Evolutionary conservation across 805 yeast genomes (phyloP), one percentile per base, ranked within the genome.

Genomic region (Candida tammaniensis): DNA sequence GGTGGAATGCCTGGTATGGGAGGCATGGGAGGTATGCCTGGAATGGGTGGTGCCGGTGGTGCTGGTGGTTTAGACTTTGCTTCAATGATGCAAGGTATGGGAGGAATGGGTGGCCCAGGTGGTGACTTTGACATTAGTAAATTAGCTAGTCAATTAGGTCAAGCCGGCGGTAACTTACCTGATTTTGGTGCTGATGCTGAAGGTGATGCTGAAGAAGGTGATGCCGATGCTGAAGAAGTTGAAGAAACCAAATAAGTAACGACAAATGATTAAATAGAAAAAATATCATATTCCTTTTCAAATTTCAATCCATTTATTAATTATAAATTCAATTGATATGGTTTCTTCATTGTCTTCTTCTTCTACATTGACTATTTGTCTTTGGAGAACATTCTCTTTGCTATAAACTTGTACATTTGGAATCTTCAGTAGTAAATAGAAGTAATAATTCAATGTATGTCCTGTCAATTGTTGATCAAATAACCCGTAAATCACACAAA

Each of bases 131-230:
- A 67, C 42, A 58, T 67, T 40, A 52, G 53, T 25, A 35, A 51
- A 17, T 57, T 62, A 46, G 70, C 72, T 24, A 61, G 68, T 41
- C 71, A 66, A 56, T 63, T 66, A 52, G 71, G 70, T 27, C 61
- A 61, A 44, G 64, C 64, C 24, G n/a, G n/a, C n/a, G 62, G 61
- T 33, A 63, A 55, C 33, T 52, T 46, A 13, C 43, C 42, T 4
- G 61, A 37, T 26, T 55, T 41, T 13, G 59, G 39, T 9, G 59
- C 44, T 9, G 61, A 53, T 20, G 55, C 29, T n/a, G 59, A 43
- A 21, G 58, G 41, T 13, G 55, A 33, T n/a, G 54, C 37, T 24
- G 52, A 35, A 25, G 31, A 27, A 18, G 31, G 22, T 29, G 59
- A 47, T 35, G 55, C 23, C 23, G 50, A 48, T 36, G 53, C 39